phyloP scores from a whole-genome alignment of 2,329 filamentous ascomycete genomes.

The Penicillium sp. region DNA sequence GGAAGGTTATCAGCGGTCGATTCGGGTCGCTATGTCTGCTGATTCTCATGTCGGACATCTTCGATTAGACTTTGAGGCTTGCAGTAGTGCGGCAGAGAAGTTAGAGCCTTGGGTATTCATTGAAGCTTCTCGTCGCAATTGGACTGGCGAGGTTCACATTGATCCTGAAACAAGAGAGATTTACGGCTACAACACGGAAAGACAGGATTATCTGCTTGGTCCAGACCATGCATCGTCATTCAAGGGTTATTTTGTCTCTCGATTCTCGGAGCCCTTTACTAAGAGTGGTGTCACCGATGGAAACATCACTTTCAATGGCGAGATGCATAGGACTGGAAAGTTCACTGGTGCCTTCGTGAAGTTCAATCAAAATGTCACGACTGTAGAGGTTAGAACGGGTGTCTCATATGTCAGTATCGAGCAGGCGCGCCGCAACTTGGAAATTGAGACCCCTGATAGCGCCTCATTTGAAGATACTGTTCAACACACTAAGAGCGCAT shows the following conservation, averaged over 20 bases:
- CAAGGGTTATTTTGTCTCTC: constrained; percentile 49
- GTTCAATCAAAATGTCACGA: constrained; percentile 30
- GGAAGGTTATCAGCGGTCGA: constrained; percentile 3
- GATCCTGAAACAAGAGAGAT: constrained; percentile 40
- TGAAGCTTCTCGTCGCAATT: constrained; percentile 49
- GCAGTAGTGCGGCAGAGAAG: not conserved
- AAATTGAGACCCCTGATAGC: constrained; percentile 43
- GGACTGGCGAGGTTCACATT: constrained; percentile 47
- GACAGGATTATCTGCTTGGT: constrained; percentile 50
- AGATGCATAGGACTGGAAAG: constrained; percentile 32
- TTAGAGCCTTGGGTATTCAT: constrained; percentile 42
- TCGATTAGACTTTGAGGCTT: constrained; percentile 40
- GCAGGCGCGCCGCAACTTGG: constrained; percentile 48
- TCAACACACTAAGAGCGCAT: constrained; percentile 42
- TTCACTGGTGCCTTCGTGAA: constrained; percentile 45
- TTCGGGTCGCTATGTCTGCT: constrained; percentile 42
- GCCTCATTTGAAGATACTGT: constrained; percentile 42
- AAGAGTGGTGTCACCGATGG: constrained; percentile 39
- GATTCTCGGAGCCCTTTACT: constrained; percentile 47
- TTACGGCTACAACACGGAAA: constrained; percentile 47
- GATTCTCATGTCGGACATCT: constrained; percentile 46
- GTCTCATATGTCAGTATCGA: constrained; percentile 51
- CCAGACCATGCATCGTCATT: constrained; percentile 45
- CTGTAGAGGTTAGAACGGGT: constrained; percentile 49
- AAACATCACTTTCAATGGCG: constrained; percentile 23